Evolutionary conservation across 2,329 filamentous ascomycete genomes (phyloP).

Genomic region (Uncinocarpus reesii): DNA sequence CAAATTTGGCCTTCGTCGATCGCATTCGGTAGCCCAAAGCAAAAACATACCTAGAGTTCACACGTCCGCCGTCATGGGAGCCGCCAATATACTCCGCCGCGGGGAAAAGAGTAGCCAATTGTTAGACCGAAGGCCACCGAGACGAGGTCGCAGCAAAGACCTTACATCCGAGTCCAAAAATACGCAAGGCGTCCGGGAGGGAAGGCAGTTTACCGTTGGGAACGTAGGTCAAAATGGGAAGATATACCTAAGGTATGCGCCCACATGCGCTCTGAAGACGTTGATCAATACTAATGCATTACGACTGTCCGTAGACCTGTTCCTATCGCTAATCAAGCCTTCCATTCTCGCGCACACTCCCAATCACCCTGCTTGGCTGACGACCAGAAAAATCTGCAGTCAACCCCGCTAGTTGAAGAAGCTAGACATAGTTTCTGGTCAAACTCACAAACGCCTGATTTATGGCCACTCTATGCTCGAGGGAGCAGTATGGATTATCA

Average conservation of each 20-base stretch:
- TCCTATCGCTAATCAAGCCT: conserved; percentile 20
- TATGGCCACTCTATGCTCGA: conserved; percentile 24
- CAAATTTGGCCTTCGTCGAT: conserved; percentile 25
- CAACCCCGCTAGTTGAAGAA: conserved; percentile 27
- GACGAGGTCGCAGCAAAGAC: conserved; percentile 43
- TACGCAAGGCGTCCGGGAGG: conserved; percentile 51
- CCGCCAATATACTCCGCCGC: conserved; percentile 20
- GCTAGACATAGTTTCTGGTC: conserved; percentile 31
- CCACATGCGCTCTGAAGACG: not conserved
- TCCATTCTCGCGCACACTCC: conserved; percentile 18
- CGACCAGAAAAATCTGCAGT: conserved; percentile 45
- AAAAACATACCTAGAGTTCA: conserved; percentile 25
- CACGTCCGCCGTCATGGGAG: conserved; percentile 25
- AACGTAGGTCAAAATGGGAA: conserved; percentile 76
- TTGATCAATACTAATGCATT: not conserved
- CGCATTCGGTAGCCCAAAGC: conserved; percentile 32
- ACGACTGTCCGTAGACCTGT: conserved; percentile 8
- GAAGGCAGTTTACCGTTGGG: conserved; percentile 65
- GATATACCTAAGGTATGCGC: conserved; percentile 65
- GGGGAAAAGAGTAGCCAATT: conserved; percentile 41
- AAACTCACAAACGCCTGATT: conserved; percentile 34
- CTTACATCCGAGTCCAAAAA: conserved; percentile 49
- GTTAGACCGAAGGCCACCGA: conserved; percentile 31
- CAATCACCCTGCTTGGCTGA: conserved; percentile 48
- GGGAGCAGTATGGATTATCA: conserved; percentile 20